A percentile compares a stretch with the other conserved stretches of the same genome.
These are phyloP conservation scores for Zygosaccharomyces siamensis DNA, from an alignment of 805 yeast genomes.

Conservation along the genomic window DNA sequence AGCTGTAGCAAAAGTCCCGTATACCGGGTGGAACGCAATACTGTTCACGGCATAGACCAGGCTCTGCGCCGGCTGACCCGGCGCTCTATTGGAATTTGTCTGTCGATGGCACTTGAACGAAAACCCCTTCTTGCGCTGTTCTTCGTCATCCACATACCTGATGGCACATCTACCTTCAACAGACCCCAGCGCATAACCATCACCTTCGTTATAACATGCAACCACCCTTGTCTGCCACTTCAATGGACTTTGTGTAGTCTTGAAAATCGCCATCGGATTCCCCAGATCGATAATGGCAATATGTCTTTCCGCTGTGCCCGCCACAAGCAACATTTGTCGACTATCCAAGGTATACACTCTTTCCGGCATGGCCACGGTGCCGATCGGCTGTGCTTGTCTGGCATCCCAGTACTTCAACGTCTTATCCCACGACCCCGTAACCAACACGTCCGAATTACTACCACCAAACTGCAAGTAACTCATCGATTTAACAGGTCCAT, in stretches of 20 bases:
- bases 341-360: conserved; percentile 87
- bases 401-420: conserved; percentile 93
- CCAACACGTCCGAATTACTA: conserved; percentile 70
- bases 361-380: conserved; percentile 81
- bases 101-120: conserved; percentile 94
- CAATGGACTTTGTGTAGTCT: conserved; percentile 67
- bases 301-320: conserved; percentile 91
- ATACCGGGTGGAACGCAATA: conserved; percentile 79
- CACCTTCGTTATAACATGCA: conserved; percentile 83
- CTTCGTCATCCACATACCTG: conserved; percentile 81
- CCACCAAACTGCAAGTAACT: conserved; percentile 81
- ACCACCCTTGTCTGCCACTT: conserved; percentile 85
- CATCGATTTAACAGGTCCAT: conserved; percentile 69
- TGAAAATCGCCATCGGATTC: conserved; percentile 77
- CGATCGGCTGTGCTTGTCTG: conserved; percentile 75
- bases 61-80: conserved; percentile 51
- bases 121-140: conserved; percentile 68
- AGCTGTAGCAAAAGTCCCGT: conserved; percentile 89
- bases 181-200: conserved; percentile 89
- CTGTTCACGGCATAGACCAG: conserved; percentile 75
- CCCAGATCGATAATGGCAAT: conserved; percentile 71
- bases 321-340: conserved; percentile 74
- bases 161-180: conserved; percentile 95
- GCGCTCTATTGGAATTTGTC: conserved; percentile 39
- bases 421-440: conserved; percentile 95